These are phyloP conservation scores for Sergeia podlipaevii DNA, from an alignment of 208 protist genomes.

Conservation along the genomic window DNA sequence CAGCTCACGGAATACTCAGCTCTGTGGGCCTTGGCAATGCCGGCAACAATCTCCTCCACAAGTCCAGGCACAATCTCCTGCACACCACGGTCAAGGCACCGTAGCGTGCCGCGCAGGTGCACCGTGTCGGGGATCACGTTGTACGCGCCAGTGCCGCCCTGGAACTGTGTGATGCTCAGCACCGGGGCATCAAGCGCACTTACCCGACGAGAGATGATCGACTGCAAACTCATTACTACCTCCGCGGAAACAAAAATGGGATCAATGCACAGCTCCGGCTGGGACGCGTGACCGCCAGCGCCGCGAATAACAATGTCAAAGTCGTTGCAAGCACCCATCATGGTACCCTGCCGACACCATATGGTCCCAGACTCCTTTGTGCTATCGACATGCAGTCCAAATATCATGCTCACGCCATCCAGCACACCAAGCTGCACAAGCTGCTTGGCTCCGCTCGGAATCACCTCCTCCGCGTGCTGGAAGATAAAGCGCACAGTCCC, in stretches of 20 bases:
- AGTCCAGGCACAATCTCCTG: conserved; percentile 49
- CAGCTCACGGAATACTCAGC: conserved; percentile 59
- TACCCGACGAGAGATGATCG: conserved; percentile 62
- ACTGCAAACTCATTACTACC: conserved; percentile 49
- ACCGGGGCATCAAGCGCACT: conserved; percentile 54
- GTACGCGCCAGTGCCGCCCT: conserved; percentile 53
- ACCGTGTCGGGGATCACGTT: conserved; percentile 73
- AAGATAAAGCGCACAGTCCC: conserved; percentile 51
- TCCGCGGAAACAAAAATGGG: conserved; percentile 59
- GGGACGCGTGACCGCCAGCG: conserved; percentile 58
- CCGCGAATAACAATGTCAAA: conserved; percentile 69
- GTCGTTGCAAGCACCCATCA: conserved; percentile 54
- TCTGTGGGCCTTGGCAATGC: conserved; percentile 56
- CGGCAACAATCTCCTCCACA: conserved; percentile 68
- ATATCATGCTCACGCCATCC: conserved; percentile 42
- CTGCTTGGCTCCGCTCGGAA: conserved; percentile 41
- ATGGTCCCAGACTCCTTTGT: conserved; percentile 15
- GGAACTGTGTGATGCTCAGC: conserved; percentile 59
- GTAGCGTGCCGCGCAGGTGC: conserved; percentile 65
- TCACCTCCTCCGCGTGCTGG: conserved; percentile 49
- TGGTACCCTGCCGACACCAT: conserved; percentile 23
- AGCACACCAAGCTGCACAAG: conserved; percentile 34
- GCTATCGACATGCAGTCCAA: conserved; percentile 29
- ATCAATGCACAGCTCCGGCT: conserved; percentile 64
- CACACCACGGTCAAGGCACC: conserved; percentile 59